phyloP scores from a whole-genome alignment of 495 filamentous ascomycete genomes.

The Neurospora sp. region DNA sequence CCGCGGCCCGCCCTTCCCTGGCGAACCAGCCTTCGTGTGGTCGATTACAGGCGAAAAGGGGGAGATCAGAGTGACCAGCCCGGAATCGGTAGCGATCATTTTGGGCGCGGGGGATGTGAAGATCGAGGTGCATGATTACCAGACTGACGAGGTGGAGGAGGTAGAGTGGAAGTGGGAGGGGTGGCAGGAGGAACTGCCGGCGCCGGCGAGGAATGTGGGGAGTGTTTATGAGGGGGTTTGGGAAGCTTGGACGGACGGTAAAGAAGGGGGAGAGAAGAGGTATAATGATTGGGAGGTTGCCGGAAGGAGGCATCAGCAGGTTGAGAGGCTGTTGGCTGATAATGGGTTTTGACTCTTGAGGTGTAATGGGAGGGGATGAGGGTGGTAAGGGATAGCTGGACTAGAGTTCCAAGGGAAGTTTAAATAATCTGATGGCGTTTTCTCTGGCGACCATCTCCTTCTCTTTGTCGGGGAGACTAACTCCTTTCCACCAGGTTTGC shows the following conservation, averaged over 20 bases:
- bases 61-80: slow-evolving; percentile 39
- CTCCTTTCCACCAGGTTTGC: slow-evolving; percentile 41
- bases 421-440: slow-evolving; percentile 47
- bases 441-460: slow-evolving; percentile 41
- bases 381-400: not conserved
- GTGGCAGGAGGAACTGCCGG: slow-evolving; percentile 28
- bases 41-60: slow-evolving; percentile 45
- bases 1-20: slow-evolving; percentile 38
- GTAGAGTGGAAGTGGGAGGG: slow-evolving; percentile 33
- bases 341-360: not conserved
- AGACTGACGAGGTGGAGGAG: slow-evolving; percentile 28
- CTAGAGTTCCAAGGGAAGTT: slow-evolving; percentile 24
- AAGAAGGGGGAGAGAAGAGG: no score
- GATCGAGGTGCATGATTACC: slow-evolving; percentile 36
- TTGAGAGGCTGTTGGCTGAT: slow-evolving; percentile 11
- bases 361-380: not conserved
- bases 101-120: slow-evolving; percentile 21
- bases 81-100: slow-evolving; percentile 22
- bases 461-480: slow-evolving; percentile 33
- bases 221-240: slow-evolving; percentile 42
- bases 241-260: slow-evolving; percentile 14
- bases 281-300: slow-evolving; percentile 34
- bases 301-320: slow-evolving; percentile 30
- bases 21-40: slow-evolving; percentile 41
- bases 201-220: slow-evolving; percentile 32